A percentile compares a stretch with the other conserved stretches of the same genome.
Evolutionary conservation across 345 rosid genomes (phyloP).

Genomic region (Fremontodendron californicum): DNA sequence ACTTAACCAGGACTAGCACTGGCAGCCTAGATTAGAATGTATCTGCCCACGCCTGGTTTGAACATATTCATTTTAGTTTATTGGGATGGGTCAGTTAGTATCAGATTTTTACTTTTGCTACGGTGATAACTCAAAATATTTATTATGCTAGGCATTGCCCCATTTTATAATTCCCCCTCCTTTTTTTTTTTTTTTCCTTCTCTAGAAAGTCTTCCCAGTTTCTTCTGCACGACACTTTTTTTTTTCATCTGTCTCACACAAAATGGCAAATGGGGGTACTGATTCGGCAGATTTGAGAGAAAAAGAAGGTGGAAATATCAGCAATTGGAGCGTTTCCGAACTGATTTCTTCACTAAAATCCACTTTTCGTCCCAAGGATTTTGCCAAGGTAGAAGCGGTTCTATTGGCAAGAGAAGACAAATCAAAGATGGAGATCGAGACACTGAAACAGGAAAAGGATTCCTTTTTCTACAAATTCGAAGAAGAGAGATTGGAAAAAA

Average conservation of each 20-base stretch:
- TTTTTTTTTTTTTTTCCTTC: no score
- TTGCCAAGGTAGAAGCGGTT: slow-evolving; percentile 7
- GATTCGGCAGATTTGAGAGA: not conserved
- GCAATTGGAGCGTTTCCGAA: not conserved
- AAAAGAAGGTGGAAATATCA: not conserved
- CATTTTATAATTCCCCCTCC: no score
- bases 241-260: no score
- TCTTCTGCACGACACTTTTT: no score
- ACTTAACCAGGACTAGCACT: no score
- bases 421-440: slow-evolving; percentile 10
- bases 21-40: no score
- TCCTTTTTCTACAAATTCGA: not conserved
- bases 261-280: not conserved
- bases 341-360: not conserved
- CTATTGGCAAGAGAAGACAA: slow-evolving; percentile 14
- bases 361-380: slow-evolving; percentile 11
- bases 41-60: no score
- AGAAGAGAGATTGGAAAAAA: not conserved
- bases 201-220: not conserved
- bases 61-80: no score
- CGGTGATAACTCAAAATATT: no score
- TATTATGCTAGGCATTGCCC: no score
- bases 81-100: no score
- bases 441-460: not conserved
- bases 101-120: no score